phyloP scores from a whole-genome alignment of 2,329 filamentous ascomycete species.

The Keithomyces neogunnii region DNA sequence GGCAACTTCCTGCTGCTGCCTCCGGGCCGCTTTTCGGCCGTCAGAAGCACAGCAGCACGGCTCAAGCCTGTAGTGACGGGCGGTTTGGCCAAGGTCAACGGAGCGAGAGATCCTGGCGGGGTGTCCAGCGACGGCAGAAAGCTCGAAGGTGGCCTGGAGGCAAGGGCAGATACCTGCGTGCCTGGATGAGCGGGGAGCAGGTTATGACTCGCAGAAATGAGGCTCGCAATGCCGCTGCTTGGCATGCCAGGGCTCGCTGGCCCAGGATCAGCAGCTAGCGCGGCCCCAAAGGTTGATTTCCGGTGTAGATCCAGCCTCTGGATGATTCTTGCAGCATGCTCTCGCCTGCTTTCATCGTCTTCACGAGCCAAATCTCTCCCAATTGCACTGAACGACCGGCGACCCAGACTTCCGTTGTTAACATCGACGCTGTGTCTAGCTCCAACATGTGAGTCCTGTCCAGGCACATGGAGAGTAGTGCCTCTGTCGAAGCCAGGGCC shows the following conservation, averaged over 20 bases:
- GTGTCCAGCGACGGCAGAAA: constrained; percentile 34
- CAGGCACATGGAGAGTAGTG: constrained; percentile 56
- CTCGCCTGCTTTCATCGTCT: constrained; percentile 67
- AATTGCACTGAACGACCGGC: constrained; percentile 48
- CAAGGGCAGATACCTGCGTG: constrained; percentile 19
- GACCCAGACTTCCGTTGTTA: constrained; percentile 32
- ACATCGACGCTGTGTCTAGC: constrained; percentile 68
- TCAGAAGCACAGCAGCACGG: constrained; percentile 73
- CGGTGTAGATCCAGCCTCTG: constrained; percentile 87
- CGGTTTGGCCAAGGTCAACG: constrained; percentile 72
- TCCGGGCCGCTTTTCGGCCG: constrained; percentile 63
- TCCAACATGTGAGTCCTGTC: constrained; percentile 43
- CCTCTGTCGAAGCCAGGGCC: constrained; percentile 43
- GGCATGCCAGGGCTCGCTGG: constrained; percentile 30
- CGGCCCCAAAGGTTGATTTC: constrained; percentile 55
- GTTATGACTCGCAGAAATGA: constrained; percentile 78
- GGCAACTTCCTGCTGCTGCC: constrained; percentile 67
- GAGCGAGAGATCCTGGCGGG: constrained; percentile 60
- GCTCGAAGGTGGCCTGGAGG: constrained; percentile 19
- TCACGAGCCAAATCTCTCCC: constrained; percentile 42
- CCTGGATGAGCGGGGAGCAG: constrained; percentile 55
- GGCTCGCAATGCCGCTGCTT: constrained; percentile 66
- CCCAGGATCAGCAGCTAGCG: constrained; percentile 23
- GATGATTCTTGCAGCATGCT: constrained; percentile 82
- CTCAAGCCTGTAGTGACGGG: constrained; percentile 81